Evolutionary conservation across 1,139 yeast genomes (phyloP).

Genomic region (Suhomyces bokatorum): DNA sequence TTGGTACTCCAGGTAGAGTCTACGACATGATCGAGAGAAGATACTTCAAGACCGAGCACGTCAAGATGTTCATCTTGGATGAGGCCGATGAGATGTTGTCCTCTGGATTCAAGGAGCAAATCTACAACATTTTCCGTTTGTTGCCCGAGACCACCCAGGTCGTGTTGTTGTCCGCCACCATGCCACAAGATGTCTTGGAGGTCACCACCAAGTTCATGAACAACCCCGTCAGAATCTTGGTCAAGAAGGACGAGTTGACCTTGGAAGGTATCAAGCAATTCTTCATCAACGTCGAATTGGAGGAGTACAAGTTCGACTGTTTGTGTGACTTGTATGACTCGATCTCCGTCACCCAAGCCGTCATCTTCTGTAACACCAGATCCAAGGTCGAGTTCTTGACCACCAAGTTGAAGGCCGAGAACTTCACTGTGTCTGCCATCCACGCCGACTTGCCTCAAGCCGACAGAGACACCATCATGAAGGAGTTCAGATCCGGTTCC

Average conservation of each 20-base stretch:
- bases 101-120: conserved; percentile 96
- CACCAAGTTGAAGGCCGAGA: conserved; percentile 77
- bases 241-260: conserved; percentile 97
- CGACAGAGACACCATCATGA: conserved; percentile 98
- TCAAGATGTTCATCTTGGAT: conserved; percentile 97
- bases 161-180: conserved; percentile 93
- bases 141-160: conserved; percentile 96
- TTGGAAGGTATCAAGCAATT: conserved; percentile 98
- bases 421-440: conserved; percentile 95
- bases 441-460: conserved; percentile 97
- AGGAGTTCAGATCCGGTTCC: conserved; percentile 97
- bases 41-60: conserved; percentile 80
- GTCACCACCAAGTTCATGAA: conserved; percentile 97
- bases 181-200: conserved; percentile 96
- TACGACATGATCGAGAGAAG: conserved; percentile 96
- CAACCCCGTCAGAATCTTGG: conserved; percentile 95
- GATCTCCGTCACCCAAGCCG: conserved; percentile 97
- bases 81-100: conserved; percentile 99
- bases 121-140: conserved; percentile 92
- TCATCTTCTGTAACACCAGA: conserved; percentile 99
- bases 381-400: conserved; percentile 94
- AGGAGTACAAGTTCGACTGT: conserved; percentile 92
- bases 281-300: conserved; percentile 91
- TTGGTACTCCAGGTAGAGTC: conserved; percentile 99
- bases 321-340: conserved; percentile 96